These are phyloP conservation scores for Fusarium pseudoanthophilum DNA, from an alignment of 2,329 filamentous ascomycete species.

Conservation along the genomic window DNA sequence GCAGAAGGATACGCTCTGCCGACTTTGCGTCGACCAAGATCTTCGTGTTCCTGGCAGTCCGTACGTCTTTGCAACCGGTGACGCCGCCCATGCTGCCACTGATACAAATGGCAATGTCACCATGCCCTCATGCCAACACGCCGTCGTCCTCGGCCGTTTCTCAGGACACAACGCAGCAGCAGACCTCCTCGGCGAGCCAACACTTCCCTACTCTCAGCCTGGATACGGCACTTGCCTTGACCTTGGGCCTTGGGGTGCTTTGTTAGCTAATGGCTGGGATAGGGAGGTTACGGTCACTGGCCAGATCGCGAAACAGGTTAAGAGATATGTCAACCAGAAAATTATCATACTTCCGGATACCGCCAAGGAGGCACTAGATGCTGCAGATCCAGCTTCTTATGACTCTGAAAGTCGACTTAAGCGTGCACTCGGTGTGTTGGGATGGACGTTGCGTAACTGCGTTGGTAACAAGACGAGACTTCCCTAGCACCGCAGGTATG, in stretches of 20 bases:
- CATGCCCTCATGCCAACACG: slow-evolving; percentile 55
- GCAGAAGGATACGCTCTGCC: slow-evolving; percentile 38
- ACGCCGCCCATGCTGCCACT: slow-evolving; percentile 44
- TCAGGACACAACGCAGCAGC: slow-evolving; percentile 50
- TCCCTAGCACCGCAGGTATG: neutral
- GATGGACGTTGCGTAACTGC: neutral
- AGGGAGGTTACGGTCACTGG: slow-evolving; percentile 45
- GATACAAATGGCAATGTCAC: slow-evolving; percentile 44
- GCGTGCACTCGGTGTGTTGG: neutral
- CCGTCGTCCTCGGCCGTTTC: slow-evolving; percentile 48
- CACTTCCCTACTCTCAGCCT: slow-evolving; percentile 45
- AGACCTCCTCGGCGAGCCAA: slow-evolving; percentile 45
- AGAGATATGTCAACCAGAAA: slow-evolving; percentile 48
- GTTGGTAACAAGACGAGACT: neutral
- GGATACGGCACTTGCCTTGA: slow-evolving; percentile 50
- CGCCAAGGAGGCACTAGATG: neutral
- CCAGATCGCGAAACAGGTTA: slow-evolving; percentile 47
- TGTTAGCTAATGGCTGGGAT: slow-evolving; percentile 48
- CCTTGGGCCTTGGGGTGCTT: slow-evolving; percentile 47
- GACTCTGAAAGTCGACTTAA: neutral
- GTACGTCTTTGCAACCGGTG: slow-evolving; percentile 44
- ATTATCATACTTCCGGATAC: slow-evolving; percentile 3
- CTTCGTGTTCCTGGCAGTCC: neutral
- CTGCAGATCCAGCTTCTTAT: neutral
- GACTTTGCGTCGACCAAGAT: slow-evolving; percentile 11